A percentile compares a stretch with the other conserved stretches of the same genome.
Evolutionary conservation across 495 filamentous ascomycete genomes (phyloP).

Genomic region (Eremomyces bilateralis): DNA sequence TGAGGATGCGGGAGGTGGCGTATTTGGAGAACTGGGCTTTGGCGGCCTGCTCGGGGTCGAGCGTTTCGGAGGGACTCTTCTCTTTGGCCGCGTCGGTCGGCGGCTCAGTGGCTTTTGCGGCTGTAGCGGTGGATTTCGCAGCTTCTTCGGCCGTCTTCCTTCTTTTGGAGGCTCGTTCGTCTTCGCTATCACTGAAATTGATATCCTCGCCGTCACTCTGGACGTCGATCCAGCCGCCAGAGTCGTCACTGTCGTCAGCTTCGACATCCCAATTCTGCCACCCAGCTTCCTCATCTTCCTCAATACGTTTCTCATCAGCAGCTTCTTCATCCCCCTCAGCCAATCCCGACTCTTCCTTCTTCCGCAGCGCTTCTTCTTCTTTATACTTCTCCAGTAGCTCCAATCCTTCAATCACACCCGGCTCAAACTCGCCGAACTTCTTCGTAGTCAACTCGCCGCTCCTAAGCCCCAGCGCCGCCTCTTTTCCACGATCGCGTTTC

Average conservation of each 20-base stretch:
- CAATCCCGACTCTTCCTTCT: constrained; percentile 40
- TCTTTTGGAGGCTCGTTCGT: constrained; percentile 39
- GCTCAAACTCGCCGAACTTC: constrained; percentile 51
- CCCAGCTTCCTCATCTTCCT: constrained; percentile 36
- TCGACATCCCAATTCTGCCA: constrained; percentile 75
- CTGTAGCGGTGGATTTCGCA: not conserved
- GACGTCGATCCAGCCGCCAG: constrained; percentile 83
- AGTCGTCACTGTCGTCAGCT: constrained; percentile 52
- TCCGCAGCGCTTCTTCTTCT: constrained; percentile 60
- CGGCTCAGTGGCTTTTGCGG: constrained; percentile 22
- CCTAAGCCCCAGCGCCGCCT: constrained; percentile 64
- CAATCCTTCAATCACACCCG: constrained; percentile 77
- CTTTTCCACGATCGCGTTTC: constrained; percentile 79
- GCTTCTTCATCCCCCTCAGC: constrained; percentile 30
- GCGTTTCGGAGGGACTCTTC: not conserved
- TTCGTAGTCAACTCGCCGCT: constrained; percentile 44
- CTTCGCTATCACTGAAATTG: constrained; percentile 41
- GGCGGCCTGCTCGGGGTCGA: not conserved
- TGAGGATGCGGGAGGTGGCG: constrained; percentile 74
- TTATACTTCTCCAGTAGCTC: constrained; percentile 88
- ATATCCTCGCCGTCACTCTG: constrained; percentile 58
- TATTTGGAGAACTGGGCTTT: constrained; percentile 33
- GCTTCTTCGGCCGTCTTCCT: constrained; percentile 12
- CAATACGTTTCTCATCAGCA: constrained; percentile 26
- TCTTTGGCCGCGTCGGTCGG: constrained; percentile 5